phyloP scores from a whole-genome alignment of 2,329 filamentous ascomycete genomes.

The Sporothrix dimorphospora region DNA sequence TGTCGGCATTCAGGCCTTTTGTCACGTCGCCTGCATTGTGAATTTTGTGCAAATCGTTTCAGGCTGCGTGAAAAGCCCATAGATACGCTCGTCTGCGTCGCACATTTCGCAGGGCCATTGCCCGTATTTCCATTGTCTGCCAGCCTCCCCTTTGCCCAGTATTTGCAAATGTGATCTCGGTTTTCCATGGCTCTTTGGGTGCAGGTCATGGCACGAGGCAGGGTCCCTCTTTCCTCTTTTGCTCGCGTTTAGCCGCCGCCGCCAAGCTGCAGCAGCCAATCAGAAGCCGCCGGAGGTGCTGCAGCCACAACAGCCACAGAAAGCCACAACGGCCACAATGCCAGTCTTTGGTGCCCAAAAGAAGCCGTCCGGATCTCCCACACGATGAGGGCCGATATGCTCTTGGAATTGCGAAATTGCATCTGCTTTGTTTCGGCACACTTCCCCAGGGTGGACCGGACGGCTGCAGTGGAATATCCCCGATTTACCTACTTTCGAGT shows the following conservation, averaged over 20 bases:
- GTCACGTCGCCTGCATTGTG: not conserved
- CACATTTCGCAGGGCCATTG: slow-evolving; percentile 2
- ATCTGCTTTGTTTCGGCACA: not conserved
- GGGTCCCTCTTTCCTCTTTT: slow-evolving; percentile 7
- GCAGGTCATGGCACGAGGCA: not conserved
- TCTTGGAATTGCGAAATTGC: not conserved
- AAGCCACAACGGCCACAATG: not conserved
- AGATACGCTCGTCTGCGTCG: not conserved
- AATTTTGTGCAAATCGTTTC: slow-evolving; percentile 10
- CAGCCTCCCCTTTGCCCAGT: not conserved
- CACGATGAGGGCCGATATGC: not conserved
- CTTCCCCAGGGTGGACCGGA: slow-evolving; percentile 10
- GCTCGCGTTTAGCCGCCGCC: slow-evolving; percentile 2
- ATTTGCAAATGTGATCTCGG: not conserved
- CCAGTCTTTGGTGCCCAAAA: not conserved
- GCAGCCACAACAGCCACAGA: slow-evolving; percentile 1
- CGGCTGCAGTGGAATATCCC: slow-evolving; percentile 12
- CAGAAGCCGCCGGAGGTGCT: not conserved
- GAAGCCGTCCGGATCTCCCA: not conserved
- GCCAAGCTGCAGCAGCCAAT: not conserved
- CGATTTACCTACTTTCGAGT: not conserved
- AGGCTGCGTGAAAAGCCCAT: not conserved
- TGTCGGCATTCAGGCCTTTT: not conserved
- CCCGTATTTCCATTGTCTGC: not conserved
- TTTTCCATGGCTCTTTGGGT: not conserved